Percentiles rank a stretch among this genome's conserved stretches.
Conservation (phyloP, 441 rosid genomes). For the Biscutella laevigata region DNA sequence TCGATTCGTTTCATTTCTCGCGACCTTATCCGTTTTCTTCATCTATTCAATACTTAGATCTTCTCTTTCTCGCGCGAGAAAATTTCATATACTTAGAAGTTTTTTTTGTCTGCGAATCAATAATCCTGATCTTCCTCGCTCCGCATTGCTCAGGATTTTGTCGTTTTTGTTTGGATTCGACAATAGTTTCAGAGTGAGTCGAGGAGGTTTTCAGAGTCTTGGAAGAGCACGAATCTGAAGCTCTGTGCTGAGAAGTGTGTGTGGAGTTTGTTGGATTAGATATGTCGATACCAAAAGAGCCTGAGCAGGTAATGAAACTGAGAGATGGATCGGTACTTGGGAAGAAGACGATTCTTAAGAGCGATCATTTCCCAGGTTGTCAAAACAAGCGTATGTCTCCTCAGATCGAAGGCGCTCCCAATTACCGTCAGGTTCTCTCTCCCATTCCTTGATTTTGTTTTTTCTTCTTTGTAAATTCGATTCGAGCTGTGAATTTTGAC, state of each 20-base stretch:
- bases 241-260: too few relatives aligned
- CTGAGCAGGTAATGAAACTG: constrained; percentile 83
- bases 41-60: neutral
- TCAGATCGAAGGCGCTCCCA: constrained; percentile 96
- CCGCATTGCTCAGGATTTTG: too few relatives aligned
- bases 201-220: too few relatives aligned
- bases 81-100: too few relatives aligned
- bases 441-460: neutral
- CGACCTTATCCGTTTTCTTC: constrained; percentile 27
- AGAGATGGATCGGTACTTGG: constrained; percentile 97
- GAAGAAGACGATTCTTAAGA: constrained; percentile 89
- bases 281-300: constrained; percentile 80
- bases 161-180: too few relatives aligned
- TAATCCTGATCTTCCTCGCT: too few relatives aligned
- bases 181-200: too few relatives aligned
- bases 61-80: constrained; percentile 4
- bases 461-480: neutral
- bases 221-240: too few relatives aligned
- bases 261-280: too few relatives aligned
- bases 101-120: constrained; percentile 5
- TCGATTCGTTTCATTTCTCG: constrained; percentile 16
- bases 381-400: constrained; percentile 88
- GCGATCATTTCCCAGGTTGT: constrained; percentile 98
- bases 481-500: constrained; percentile 16
- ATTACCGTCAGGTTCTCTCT: constrained; percentile 79